A percentile compares a stretch with the other conserved stretches of the same genome.
phyloP scores from a whole-genome alignment of 192 early-diverging fungal species.

The Allomyces macrogynus region DNA sequence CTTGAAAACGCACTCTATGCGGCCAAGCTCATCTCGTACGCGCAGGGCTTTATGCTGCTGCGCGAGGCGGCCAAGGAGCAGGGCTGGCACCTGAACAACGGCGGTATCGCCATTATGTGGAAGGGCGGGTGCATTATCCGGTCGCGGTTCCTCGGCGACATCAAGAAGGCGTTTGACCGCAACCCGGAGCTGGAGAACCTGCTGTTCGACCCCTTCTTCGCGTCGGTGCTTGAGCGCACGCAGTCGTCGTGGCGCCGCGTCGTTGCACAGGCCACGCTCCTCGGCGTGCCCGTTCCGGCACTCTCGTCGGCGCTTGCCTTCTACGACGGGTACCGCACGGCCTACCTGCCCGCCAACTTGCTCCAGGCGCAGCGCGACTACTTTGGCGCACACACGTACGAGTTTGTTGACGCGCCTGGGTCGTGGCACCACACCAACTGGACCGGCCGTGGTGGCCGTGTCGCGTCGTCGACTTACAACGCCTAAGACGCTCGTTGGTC shows the following conservation, averaged over 20 bases:
- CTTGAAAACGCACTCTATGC: slow-evolving; percentile 87
- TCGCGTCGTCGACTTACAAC: slow-evolving; percentile 46
- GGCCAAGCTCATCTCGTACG: slow-evolving; percentile 95
- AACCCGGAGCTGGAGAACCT: slow-evolving; percentile 77
- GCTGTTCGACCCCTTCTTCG: slow-evolving; percentile 93
- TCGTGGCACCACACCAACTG: slow-evolving; percentile 86
- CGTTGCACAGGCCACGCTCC: slow-evolving; percentile 49
- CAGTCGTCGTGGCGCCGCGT: slow-evolving; percentile 76
- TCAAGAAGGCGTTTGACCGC: slow-evolving; percentile 78
- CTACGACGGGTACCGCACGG: slow-evolving; percentile 92
- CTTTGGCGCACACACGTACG: slow-evolving; percentile 97
- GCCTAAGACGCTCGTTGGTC: slow-evolving; percentile 16
- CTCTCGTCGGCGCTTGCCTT: slow-evolving; percentile 80
- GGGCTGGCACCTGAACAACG: slow-evolving; percentile 90
- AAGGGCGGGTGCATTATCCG: slow-evolving; percentile 98
- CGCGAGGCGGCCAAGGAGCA: slow-evolving; percentile 81
- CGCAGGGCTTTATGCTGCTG: slow-evolving; percentile 98
- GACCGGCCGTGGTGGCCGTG: slow-evolving; percentile 81
- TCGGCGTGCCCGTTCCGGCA: slow-evolving; percentile 81
- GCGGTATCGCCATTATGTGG: slow-evolving; percentile 98
- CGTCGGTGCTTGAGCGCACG: slow-evolving; percentile 62
- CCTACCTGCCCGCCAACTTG: slow-evolving; percentile 79
- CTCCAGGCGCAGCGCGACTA: slow-evolving; percentile 96
- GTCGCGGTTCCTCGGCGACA: slow-evolving; percentile 88
- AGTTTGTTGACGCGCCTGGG: slow-evolving; percentile 54